Base-by-base conservation (phyloP, 2,329 filamentous ascomycete species). In the Diaporthe aspalathi region DNA sequence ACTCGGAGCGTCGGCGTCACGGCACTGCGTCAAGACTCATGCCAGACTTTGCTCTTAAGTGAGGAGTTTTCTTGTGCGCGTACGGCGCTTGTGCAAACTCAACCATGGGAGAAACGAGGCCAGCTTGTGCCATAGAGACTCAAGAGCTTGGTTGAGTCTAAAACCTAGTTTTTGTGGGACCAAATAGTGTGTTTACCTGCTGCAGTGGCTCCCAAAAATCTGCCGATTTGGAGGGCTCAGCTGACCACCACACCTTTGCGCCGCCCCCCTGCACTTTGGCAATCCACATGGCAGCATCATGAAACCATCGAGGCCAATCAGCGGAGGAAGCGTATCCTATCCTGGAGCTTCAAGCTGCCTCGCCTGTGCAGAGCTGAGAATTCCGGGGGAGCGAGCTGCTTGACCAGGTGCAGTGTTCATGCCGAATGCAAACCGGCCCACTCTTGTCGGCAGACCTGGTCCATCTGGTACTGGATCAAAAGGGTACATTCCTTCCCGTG, bases 81-180 rank as follows among this genome's bases (percentile, higher is more conserved):
- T 35, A 14, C 29, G 16, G 12, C 49, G 32, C 32, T 17, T 27
- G 6, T 20, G 43, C 22, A 29, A n/a, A 22, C 49, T 40, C 35
- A n/a, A 11, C 16, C 11, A 14, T 22, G 63, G 24, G 22, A 40
- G 6, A 53, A 52, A 12, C 9, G 14, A 53, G 35, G 52, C 3
- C 29, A 45, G 8, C 43, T 50, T 14, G 29, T n/a, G 27, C 16
- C 47, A n/a, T 27, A 53, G 38, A 24, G 47, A 56, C 50, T 67
- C 35, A 22, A 67, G 5, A 29, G 38, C 47, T 43, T 68, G 47
- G 43, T 63, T 43, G 40, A 57, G 43, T 68, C 29, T 60, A 53
- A 60, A 50, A 68, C 43, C 60, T 60, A 60, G 43, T 56, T 60
- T 68, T 60, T 60, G 53, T 68, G 66, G 53, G 66, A 68, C 53